Evolutionary conservation across 2,329 filamentous ascomycete genomes (phyloP), one percentile per base, ranked within the genome.

Genomic region (Phoma sp.): DNA sequence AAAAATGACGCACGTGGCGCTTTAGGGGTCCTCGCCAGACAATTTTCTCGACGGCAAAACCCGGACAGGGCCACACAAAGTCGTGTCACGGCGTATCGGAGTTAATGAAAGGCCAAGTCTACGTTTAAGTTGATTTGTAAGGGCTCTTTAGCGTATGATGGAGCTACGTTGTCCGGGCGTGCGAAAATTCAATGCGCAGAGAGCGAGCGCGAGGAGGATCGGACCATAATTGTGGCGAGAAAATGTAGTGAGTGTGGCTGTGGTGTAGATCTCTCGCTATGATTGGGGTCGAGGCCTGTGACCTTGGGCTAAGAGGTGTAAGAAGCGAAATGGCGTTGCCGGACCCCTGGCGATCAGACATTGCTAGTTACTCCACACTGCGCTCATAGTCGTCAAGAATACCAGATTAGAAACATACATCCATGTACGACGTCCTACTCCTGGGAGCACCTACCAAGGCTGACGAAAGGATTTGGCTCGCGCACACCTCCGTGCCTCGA

Each of bases 1-100:
- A 54, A 53, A 52, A 36, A 4, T 50, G 52, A 60, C 57, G 56
- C 59, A 48, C 51, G 60, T 61, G 60, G 58, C 60, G 61, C 52
- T 35, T 14, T 11, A 23, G 46, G 48, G 42, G 42, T 53, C 38
- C 25, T 27, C 18, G 1, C 18, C 24, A 33, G 6, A 33, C 7
- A 13, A 13, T n/a, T n/a, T 33, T 11, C 27, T 29, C 27, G 27
- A 2, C 18, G 18, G 27, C 2, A 29, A 29, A 29, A 7, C 27
- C 27, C 27, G 27, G 27, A 9, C 27, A 29, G 9, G 27, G 27
- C 27, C 11, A 44, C 38, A 36, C 39, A 11, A 23, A 13, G 24
- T 11, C 13, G 24, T 22, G 22, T 29, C 11, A 22, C 24, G 25
- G 9, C 13, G 13, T 8, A 24, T 13, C 30, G 23, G 25, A 43